Evolutionary conservation across 2,329 filamentous ascomycete genomes (phyloP).

Genomic region (Sclerotinia borealis): DNA sequence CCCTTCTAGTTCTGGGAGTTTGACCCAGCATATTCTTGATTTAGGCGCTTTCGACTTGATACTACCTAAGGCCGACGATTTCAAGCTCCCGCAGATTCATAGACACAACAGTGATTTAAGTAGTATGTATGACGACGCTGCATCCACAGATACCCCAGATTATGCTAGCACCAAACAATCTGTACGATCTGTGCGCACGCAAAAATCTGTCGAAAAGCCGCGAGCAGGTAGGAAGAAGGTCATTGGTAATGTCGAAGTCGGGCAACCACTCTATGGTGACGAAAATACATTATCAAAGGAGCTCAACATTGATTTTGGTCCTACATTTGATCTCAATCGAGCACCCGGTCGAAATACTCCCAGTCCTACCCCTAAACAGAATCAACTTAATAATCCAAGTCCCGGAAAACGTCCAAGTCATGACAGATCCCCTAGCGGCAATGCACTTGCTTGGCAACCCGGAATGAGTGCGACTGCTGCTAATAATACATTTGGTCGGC

Average conservation of each 20-base stretch:
- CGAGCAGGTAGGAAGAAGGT: slow-evolving; percentile 76
- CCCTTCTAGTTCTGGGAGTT: slow-evolving; percentile 36
- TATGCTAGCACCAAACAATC: slow-evolving; percentile 58
- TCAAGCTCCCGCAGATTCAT: slow-evolving; percentile 16
- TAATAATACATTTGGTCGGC: slow-evolving; percentile 39
- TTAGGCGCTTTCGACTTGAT: slow-evolving; percentile 43
- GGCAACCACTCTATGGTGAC: slow-evolving; percentile 37
- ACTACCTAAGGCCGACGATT: slow-evolving; percentile 15
- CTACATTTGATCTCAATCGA: slow-evolving; percentile 54
- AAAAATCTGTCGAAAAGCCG: slow-evolving; percentile 55
- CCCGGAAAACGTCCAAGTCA: slow-evolving; percentile 40
- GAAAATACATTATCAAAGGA: slow-evolving; percentile 13
- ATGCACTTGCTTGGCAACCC: slow-evolving; percentile 68
- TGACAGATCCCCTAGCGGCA: slow-evolving; percentile 36
- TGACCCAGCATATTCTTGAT: slow-evolving; percentile 39
- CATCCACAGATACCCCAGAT: slow-evolving; percentile 62
- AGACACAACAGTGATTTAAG: slow-evolving; percentile 36
- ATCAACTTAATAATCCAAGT: slow-evolving; percentile 13
- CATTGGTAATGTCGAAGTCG: slow-evolving; percentile 45
- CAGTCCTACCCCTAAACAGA: slow-evolving; percentile 55
- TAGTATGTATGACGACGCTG: slow-evolving; percentile 54
- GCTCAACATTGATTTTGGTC: slow-evolving; percentile 78
- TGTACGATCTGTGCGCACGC: slow-evolving; percentile 29
- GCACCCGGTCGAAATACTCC: slow-evolving; percentile 20
- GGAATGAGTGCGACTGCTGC: slow-evolving; percentile 48